Percentiles rank a stretch among this genome's conserved stretches.
These are phyloP conservation scores for Spinellus fusiger DNA, from an alignment of 192 early-diverging fungal genomes.

Conservation along the genomic window DNA sequence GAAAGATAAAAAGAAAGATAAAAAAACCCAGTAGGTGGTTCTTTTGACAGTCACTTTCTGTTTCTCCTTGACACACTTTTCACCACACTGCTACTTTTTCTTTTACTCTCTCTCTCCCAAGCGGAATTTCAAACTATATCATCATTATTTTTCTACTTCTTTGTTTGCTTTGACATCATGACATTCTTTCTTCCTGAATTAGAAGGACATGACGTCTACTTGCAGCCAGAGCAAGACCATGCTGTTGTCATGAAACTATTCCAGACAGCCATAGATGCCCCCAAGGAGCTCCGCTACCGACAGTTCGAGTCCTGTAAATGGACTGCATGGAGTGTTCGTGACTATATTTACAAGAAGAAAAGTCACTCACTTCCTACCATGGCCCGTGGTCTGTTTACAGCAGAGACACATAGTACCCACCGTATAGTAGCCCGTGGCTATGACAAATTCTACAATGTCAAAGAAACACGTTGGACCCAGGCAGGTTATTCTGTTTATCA, in stretches of 20 bases:
- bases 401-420: conserved; percentile 22
- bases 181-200: too few species aligned
- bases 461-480: conserved; percentile 53
- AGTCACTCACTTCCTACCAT: conserved; percentile 58
- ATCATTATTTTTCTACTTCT: too few species aligned
- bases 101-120: too few species aligned
- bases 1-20: too few species aligned
- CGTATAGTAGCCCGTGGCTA: conserved; percentile 84
- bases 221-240: too few species aligned
- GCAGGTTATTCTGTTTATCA: conserved; percentile 18
- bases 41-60: too few species aligned
- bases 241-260: conserved; percentile 5
- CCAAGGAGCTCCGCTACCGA: conserved; percentile 11
- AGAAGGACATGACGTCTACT: too few species aligned
- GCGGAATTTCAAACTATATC: too few species aligned
- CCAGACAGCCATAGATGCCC: not conserved
- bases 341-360: conserved; percentile 63
- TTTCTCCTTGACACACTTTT: too few species aligned
- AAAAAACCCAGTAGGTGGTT: too few species aligned
- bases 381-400: conserved; percentile 81
- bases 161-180: too few species aligned
- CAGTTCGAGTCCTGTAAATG: conserved; percentile 7
- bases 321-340: conserved; percentile 61
- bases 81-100: too few species aligned
- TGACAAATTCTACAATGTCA: conserved; percentile 94